Evolutionary conservation across 2,329 filamentous ascomycete species (phyloP).

Genomic region (Didymella lethalis): DNA sequence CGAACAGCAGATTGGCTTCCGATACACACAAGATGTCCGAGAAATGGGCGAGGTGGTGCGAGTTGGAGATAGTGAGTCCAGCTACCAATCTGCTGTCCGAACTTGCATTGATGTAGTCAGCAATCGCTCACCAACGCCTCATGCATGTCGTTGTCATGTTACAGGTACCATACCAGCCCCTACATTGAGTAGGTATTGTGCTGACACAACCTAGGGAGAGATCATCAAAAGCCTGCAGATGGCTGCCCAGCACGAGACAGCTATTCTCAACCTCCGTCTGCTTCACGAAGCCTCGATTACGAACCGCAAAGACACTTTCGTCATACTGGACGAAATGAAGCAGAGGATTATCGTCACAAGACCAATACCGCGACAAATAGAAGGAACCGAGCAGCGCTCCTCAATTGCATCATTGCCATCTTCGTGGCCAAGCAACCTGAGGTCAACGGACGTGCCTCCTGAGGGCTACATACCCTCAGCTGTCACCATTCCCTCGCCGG

Average conservation of each 20-base stretch:
- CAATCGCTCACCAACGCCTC: slow-evolving; percentile 47
- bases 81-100: slow-evolving; percentile 13
- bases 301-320: slow-evolving; percentile 46
- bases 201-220: slow-evolving; percentile 42
- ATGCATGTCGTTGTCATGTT: slow-evolving; percentile 51
- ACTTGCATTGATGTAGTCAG: slow-evolving; percentile 29
- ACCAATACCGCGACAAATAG: slow-evolving; percentile 32
- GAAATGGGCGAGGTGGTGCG: slow-evolving; percentile 49
- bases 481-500: slow-evolving; percentile 28
- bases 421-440: slow-evolving; percentile 23
- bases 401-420: slow-evolving; percentile 28
- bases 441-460: slow-evolving; percentile 15
- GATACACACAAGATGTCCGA: slow-evolving; percentile 45
- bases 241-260: slow-evolving; percentile 44
- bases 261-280: slow-evolving; percentile 44
- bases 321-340: slow-evolving; percentile 48
- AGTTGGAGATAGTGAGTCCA: slow-evolving; percentile 50
- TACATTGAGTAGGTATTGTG: background rate
- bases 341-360: slow-evolving; percentile 44
- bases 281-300: slow-evolving; percentile 51
- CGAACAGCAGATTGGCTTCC: slow-evolving; percentile 46
- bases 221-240: slow-evolving; percentile 52
- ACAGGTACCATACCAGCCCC: background rate
- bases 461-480: slow-evolving; percentile 31
- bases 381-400: slow-evolving; percentile 14